phyloP scores from a whole-genome alignment of 208 protist species.

The Endotrypanum monterogeii region DNA sequence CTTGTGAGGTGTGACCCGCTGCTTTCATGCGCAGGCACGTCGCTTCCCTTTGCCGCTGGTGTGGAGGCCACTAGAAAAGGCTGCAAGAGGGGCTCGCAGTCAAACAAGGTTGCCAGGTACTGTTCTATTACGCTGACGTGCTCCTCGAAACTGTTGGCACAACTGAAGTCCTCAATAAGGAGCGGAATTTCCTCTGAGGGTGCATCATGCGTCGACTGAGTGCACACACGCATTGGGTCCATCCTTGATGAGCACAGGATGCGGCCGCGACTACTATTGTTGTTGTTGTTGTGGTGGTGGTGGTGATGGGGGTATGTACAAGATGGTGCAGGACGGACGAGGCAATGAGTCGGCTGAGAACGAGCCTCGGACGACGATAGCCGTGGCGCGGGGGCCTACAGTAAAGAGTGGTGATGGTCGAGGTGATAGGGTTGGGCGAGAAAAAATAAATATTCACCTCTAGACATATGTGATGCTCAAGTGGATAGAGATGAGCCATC shows the following conservation, averaged over 20 bases:
- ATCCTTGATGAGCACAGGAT: background rate
- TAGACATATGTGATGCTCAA: too few species aligned
- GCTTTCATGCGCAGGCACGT: background rate
- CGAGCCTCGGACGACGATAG: background rate
- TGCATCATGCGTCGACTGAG: background rate
- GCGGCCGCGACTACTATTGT: background rate
- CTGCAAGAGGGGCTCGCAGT: conserved; percentile 37
- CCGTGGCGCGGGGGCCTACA: background rate
- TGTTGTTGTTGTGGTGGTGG: too few species aligned
- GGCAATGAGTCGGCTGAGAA: background rate
- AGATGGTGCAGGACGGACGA: background rate
- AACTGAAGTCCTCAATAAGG: conserved; percentile 79
- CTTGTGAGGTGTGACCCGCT: background rate
- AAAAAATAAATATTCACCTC: background rate
- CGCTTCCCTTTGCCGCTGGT: background rate
- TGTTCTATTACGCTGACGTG: conserved; percentile 57
- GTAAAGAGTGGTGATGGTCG: background rate
- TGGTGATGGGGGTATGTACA: too few species aligned
- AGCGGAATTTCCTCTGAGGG: conserved; percentile 49
- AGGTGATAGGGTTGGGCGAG: background rate
- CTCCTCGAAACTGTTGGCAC: conserved; percentile 66
- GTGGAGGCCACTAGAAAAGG: conserved; percentile 33
- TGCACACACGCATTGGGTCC: background rate
- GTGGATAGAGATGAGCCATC: background rate
- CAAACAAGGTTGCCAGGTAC: conserved; percentile 52